A percentile compares a stretch with the other conserved stretches of the same genome.
phyloP scores from a whole-genome alignment of 2,329 filamentous ascomycete species.

The Madurella mycetomatis region DNA sequence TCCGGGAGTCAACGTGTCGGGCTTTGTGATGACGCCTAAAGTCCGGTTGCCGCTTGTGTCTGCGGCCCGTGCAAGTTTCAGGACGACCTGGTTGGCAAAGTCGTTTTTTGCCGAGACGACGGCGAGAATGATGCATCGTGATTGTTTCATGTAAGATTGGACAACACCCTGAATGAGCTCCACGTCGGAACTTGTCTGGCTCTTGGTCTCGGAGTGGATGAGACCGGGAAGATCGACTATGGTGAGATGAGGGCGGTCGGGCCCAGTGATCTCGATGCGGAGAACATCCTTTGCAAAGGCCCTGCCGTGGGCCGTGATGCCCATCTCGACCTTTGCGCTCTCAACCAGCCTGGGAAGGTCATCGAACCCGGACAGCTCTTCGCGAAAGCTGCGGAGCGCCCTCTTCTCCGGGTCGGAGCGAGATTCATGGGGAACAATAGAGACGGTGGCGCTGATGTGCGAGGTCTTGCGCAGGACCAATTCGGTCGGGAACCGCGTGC shows the following conservation, averaged over 20 bases:
- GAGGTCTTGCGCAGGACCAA: conserved; percentile 20
- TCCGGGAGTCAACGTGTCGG: conserved; percentile 37
- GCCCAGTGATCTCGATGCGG: conserved; percentile 38
- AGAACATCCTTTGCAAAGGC: conserved; percentile 39
- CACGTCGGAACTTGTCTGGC: conserved; percentile 37
- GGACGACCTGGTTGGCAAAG: conserved; percentile 50
- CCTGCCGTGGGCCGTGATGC: conserved; percentile 31
- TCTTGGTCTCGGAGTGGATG: conserved; percentile 39
- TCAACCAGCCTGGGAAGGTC: conserved; percentile 26
- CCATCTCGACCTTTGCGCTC: conserved; percentile 40
- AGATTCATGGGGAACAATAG: conserved; percentile 21
- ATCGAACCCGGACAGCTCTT: conserved; percentile 11
- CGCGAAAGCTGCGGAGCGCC: conserved; percentile 13
- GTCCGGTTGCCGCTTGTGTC: conserved; percentile 36
- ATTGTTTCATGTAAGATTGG: conserved; percentile 47
- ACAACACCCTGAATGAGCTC: conserved; percentile 40
- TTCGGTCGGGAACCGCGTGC: conserved; percentile 23
- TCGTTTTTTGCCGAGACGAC: conserved; percentile 48
- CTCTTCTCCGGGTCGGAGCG: conserved; percentile 13
- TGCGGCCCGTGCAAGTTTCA: conserved; percentile 31
- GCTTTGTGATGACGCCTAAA: conserved; percentile 50
- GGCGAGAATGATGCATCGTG: conserved; percentile 51
- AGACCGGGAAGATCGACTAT: conserved; percentile 51
- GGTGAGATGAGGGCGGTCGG: conserved; percentile 44
- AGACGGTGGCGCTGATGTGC: conserved; percentile 15